Evolutionary conservation across 148 eudicot genomes (phyloP), one percentile per base, ranked within the genome.

Genomic region (Gaultheria prostrata): DNA sequence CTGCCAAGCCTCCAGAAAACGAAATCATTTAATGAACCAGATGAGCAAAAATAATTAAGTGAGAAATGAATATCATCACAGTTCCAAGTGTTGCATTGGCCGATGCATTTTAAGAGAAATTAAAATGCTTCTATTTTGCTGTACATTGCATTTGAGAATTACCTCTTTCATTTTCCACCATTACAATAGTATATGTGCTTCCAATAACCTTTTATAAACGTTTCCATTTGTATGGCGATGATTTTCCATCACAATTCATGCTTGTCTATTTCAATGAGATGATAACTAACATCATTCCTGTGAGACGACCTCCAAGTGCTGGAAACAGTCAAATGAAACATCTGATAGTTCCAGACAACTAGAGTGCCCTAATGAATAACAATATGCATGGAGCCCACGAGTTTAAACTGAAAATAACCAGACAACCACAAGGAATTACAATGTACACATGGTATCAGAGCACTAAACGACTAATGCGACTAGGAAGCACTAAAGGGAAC

Each of bases 71-170:
- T 65, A 30, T 69, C 54, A 43, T 14, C 15, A 12, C 51, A 24
- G 45, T 30, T 48, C 32, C 18, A 70, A 51, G 33, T 46, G n/a
- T 28, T 74, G 65, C 65, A 57, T 69, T n/a, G 46, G 14, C 76
- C 33, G 9, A 59, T 18, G 28, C 59, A 81, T 69, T 43, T 65
- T 8, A 33, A 80, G 45, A 65, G 75, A 12, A 63, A 65, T 8
- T 65, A 65, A 59, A 75, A 80, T 61, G 20, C 45, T 9, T 63
- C 15, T 48, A 63, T 65, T 63, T 80, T 63, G n/a, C 75, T 45
- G 32, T 46, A 15, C 20, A 67, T 35, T 53, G 6, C 46, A 80
- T 80, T 80, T 80, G 50, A 59, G 43, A 61, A 2, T 14, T 46
- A 28, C 46, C 10, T 10, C 17, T 63, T 46, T 45, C 1, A 21